These are phyloP conservation scores for Cladosporium sp. DNA, from an alignment of 2,329 filamentous ascomycete species.

Conservation along the genomic window DNA sequence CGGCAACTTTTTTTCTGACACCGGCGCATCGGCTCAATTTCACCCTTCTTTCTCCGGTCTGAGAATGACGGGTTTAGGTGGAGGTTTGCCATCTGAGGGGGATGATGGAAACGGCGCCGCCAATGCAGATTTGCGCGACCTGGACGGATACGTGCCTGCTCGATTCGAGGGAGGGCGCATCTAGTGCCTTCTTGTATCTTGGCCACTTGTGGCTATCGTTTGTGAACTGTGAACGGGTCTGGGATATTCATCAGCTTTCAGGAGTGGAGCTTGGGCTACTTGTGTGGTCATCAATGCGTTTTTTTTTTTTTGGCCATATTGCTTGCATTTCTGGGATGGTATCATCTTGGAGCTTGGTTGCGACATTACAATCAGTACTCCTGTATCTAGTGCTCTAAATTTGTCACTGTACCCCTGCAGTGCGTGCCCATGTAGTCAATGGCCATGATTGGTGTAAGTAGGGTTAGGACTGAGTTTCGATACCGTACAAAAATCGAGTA, in stretches of 20 bases:
- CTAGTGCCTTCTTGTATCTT: neutral
- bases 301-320: neutral
- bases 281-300: neutral
- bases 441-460: neutral
- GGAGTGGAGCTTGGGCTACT: neutral
- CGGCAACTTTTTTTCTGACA: neutral
- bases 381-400: neutral
- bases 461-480: neutral
- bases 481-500: neutral
- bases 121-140: neutral
- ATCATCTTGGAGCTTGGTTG: neutral
- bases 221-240: neutral
- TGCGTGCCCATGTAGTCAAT: neutral
- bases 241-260: neutral
- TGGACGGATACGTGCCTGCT: conserved; percentile 2
- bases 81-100: neutral
- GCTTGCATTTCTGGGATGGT: neutral
- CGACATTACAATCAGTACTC: too few relatives aligned
- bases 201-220: neutral
- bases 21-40: neutral
- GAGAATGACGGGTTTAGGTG: neutral
- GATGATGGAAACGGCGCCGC: neutral
- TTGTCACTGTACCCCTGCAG: neutral
- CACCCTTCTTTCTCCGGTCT: neutral
- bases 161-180: neutral